Conservation (phyloP, 2,329 filamentous ascomycete genomes). For the Plenodomus tracheiphilus region DNA sequence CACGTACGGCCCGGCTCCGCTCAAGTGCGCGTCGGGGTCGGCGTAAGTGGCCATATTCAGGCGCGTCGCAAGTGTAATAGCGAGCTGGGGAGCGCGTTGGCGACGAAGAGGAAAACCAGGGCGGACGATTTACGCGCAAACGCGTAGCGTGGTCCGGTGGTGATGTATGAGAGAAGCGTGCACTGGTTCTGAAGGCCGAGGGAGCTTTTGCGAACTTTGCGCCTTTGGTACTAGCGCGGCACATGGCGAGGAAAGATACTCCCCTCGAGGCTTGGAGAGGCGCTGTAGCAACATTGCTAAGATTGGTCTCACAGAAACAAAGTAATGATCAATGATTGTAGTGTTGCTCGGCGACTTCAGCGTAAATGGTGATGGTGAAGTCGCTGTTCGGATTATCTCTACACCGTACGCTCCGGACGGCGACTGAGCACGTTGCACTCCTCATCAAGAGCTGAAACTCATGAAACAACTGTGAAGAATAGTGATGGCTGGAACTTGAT, state of each 20-base stretch:
- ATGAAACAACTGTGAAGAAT: neutral
- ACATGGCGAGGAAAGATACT: slow-evolving; percentile 13
- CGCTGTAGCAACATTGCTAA: slow-evolving; percentile 15
- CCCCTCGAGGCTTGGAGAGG: slow-evolving; percentile 4
- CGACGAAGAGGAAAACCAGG: slow-evolving; percentile 1
- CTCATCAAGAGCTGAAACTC: slow-evolving; percentile 8
- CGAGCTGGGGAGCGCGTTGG: too few species aligned
- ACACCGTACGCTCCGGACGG: slow-evolving; percentile 25
- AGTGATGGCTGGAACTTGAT: neutral
- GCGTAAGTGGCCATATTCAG: slow-evolving; percentile 37
- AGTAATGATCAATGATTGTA: slow-evolving; percentile 7
- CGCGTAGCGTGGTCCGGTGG: slow-evolving; percentile 21
- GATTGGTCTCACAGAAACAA: slow-evolving; percentile 6
- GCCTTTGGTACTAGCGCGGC: slow-evolving; percentile 38
- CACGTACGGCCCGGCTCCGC: slow-evolving; percentile 39
- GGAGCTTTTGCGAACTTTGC: slow-evolving; percentile 39
- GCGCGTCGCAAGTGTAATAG: slow-evolving; percentile 13
- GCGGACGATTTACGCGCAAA: slow-evolving; percentile 16
- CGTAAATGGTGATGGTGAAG: slow-evolving; percentile 16
- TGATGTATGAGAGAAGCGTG: slow-evolving; percentile 24
- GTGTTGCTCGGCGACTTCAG: slow-evolving; percentile 13
- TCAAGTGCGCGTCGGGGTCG: slow-evolving; percentile 40
- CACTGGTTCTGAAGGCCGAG: slow-evolving; percentile 22
- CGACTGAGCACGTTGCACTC: slow-evolving; percentile 18
- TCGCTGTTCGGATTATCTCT: slow-evolving; percentile 37